A percentile compares a stretch with the other conserved stretches of the same genome.
Conservation (phyloP, 805 yeast genomes). For the Ogataea saltuana region DNA sequence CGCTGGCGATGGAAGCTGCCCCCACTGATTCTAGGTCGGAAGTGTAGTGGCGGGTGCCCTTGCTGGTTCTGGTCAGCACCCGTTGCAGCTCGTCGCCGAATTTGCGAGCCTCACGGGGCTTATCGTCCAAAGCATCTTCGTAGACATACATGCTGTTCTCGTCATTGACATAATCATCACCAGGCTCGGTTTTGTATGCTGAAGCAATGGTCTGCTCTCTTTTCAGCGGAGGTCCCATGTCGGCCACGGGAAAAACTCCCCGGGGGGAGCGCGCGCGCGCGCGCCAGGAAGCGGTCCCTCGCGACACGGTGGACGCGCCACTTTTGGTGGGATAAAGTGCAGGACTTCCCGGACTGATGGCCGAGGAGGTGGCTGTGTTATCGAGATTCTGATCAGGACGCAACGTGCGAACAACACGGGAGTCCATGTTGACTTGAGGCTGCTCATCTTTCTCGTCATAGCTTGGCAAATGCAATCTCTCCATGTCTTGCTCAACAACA, state of each 20-base stretch:
- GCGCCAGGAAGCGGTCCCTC: slow-evolving; percentile 4
- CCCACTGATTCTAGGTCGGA: slow-evolving; percentile 28
- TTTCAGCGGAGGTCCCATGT: slow-evolving; percentile 67
- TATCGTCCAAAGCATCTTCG: slow-evolving; percentile 28
- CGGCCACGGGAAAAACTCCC: slow-evolving; percentile 78
- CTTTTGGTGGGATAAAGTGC: not conserved
- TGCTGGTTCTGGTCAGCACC: slow-evolving; percentile 27
- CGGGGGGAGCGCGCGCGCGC: slow-evolving; percentile 53
- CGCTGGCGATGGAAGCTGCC: slow-evolving; percentile 1
- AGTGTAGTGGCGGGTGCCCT: slow-evolving; percentile 14
- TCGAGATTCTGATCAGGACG: not conserved
- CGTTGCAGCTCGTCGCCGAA: slow-evolving; percentile 28
- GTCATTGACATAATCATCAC: slow-evolving; percentile 5
- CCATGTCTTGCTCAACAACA: slow-evolving; percentile 71
- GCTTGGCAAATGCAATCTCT: slow-evolving; percentile 58
- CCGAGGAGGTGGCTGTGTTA: slow-evolving; percentile 1
- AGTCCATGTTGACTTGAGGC: slow-evolving; percentile 74
- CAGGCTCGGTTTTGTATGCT: slow-evolving; percentile 21
- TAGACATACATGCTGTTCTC: slow-evolving; percentile 9
- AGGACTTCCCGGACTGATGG: not conserved
- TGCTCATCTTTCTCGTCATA: slow-evolving; percentile 78
- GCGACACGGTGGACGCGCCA: not conserved
- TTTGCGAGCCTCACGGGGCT: slow-evolving; percentile 25
- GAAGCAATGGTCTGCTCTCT: slow-evolving; percentile 61
- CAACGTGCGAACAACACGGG: slow-evolving; percentile 65